Conservation (phyloP, 306 rosid genomes). For the Lathyrus oleraceus region DNA sequence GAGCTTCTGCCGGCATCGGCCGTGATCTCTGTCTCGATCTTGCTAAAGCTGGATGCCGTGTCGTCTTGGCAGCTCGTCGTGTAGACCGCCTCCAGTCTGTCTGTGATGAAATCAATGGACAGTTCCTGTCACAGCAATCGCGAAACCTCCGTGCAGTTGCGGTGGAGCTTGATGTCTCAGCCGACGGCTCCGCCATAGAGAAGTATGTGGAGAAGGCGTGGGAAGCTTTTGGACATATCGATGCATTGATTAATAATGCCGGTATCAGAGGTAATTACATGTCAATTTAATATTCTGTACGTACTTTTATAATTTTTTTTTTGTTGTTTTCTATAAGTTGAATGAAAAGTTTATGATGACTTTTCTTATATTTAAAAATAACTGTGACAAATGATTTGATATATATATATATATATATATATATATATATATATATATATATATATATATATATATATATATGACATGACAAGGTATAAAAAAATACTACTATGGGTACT, state of each 20-base stretch:
- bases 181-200: background rate
- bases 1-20: slow-evolving; percentile 9
- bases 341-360: too few relatives aligned
- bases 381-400: too few relatives aligned
- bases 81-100: background rate
- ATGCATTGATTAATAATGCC: slow-evolving; percentile 3
- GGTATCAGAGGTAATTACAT: background rate
- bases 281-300: too few relatives aligned
- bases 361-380: too few relatives aligned
- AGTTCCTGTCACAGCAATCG: background rate
- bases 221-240: background rate
- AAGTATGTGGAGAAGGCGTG: slow-evolving; percentile 6
- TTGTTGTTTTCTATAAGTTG: too few relatives aligned
- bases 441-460: too few relatives aligned
- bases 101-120: background rate
- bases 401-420: too few relatives aligned
- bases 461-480: too few relatives aligned
- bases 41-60: background rate
- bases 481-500: too few relatives aligned
- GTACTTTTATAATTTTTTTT: fast-evolving
- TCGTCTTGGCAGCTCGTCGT: background rate
- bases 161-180: background rate
- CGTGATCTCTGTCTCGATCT: background rate
- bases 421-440: too few relatives aligned
- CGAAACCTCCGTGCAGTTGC: background rate